A percentile compares a stretch with the other conserved stretches of the same genome.
Conservation (phyloP, 352 stramenopile species). For the Phytophthora idaei region DNA sequence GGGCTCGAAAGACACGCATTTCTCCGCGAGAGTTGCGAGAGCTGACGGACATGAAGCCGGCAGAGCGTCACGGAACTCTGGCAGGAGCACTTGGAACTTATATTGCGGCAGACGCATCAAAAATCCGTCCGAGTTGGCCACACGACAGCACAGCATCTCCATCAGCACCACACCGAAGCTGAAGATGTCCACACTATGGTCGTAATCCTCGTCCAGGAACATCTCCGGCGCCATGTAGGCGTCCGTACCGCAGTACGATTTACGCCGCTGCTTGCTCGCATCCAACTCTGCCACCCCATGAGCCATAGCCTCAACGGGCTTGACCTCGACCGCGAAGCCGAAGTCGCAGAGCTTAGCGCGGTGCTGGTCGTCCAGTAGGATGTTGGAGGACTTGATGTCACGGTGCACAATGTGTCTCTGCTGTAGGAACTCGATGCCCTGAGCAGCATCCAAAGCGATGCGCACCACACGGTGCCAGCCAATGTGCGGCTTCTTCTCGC, state of each 20-base stretch:
- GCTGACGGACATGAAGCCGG: constrained; percentile 60
- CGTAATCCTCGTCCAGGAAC: constrained; percentile 87
- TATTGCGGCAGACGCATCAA: constrained; percentile 81
- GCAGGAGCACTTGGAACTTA: constrained; percentile 71
- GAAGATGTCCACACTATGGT: constrained; percentile 86
- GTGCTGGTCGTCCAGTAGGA: constrained; percentile 76
- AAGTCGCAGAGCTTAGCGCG: constrained; percentile 87
- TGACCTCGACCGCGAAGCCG: constrained; percentile 82
- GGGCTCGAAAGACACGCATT: constrained; percentile 83
- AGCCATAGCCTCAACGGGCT: constrained; percentile 28
- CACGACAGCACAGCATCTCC: constrained; percentile 84
- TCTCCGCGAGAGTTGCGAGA: constrained; percentile 65
- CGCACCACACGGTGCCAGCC: constrained; percentile 67
- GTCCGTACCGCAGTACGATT: constrained; percentile 89
- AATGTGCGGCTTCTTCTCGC: constrained; percentile 45
- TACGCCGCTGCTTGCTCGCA: constrained; percentile 55
- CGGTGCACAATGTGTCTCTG: constrained; percentile 77
- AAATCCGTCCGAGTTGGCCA: constrained; percentile 81
- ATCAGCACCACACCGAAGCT: constrained; percentile 89
- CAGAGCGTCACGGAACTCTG: constrained; percentile 75
- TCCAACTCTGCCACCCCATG: constrained; percentile 38
- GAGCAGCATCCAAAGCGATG: constrained; percentile 81
- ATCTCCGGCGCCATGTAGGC: constrained; percentile 87
- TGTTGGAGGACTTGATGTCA: constrained; percentile 91
- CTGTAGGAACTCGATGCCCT: constrained; percentile 97